phyloP scores from a whole-genome alignment of 140 eudicot species.

The Cichorium intybus region DNA sequence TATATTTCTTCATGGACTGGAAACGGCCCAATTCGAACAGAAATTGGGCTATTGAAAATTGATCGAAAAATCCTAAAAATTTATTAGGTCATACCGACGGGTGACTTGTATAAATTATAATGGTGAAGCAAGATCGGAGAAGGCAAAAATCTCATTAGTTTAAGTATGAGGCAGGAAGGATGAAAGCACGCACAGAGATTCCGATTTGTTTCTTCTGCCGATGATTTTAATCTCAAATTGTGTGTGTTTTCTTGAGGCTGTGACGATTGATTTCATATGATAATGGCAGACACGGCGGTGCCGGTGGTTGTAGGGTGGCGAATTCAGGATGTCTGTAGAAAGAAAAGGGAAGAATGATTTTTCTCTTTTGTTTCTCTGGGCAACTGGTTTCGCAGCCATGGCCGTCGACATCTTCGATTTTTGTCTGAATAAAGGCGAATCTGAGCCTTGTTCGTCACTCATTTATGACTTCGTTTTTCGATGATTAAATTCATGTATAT shows the following conservation, averaged over 20 bases:
- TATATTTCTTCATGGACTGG: too few species aligned
- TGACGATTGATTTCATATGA: constrained; percentile 22
- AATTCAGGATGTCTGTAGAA: neutral
- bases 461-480: too few species aligned
- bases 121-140: too few species aligned
- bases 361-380: neutral
- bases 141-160: constrained; percentile 17
- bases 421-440: constrained; percentile 40
- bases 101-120: neutral
- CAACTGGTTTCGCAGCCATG: constrained; percentile 30
- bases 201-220: constrained; percentile 7
- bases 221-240: constrained; percentile 20
- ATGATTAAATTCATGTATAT: too few species aligned
- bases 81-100: constrained; percentile 7
- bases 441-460: constrained; percentile 22
- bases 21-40: neutral
- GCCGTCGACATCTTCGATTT: neutral
- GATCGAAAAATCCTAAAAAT: neutral
- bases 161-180: constrained; percentile 28
- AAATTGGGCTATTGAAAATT: neutral
- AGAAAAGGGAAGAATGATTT: neutral
- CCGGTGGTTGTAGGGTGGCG: constrained; percentile 28
- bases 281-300: constrained; percentile 25
- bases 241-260: constrained; percentile 27
- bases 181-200: constrained; percentile 8